A percentile compares a stretch with the other conserved stretches of the same genome.
phyloP scores from a whole-genome alignment of 495 filamentous ascomycete genomes.

The Cetradonia linearis region DNA sequence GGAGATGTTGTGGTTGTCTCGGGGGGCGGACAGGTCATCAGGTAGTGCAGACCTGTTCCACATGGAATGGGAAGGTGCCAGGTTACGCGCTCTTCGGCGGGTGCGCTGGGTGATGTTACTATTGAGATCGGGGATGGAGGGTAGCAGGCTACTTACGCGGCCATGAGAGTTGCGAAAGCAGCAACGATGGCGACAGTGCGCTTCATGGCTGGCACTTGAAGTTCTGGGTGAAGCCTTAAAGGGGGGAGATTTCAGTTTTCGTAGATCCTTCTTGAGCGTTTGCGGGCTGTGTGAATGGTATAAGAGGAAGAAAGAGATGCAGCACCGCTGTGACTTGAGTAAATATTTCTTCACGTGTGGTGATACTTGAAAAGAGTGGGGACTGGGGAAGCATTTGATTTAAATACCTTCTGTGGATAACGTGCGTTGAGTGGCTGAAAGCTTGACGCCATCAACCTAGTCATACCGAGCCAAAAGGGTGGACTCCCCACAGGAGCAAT shows the following conservation, averaged over 20 bases:
- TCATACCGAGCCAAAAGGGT: neutral
- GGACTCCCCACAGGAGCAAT: no score
- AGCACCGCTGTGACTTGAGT: no score
- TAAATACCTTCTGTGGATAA: neutral
- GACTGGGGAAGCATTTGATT: neutral
- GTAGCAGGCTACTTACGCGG: neutral
- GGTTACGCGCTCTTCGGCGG: neutral
- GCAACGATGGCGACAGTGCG: neutral
- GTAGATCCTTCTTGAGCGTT: neutral
- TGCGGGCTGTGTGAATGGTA: neutral
- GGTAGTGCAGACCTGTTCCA: neutral
- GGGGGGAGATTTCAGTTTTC: no score
- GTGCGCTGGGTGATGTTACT: neutral
- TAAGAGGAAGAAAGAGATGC: neutral
- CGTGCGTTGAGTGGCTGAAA: neutral
- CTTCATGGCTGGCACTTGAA: neutral
- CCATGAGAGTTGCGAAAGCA: neutral
- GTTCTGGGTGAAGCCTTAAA: no score
- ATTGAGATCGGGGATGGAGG: no score
- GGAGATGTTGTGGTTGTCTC: neutral
- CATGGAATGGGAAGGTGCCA: neutral
- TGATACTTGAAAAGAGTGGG: neutral
- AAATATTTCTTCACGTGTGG: neutral
- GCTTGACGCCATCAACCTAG: neutral
- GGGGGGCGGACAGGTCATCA: neutral